Evolutionary conservation across 495 filamentous ascomycete species (phyloP).

Genomic region (Cetradonia linearis): DNA sequence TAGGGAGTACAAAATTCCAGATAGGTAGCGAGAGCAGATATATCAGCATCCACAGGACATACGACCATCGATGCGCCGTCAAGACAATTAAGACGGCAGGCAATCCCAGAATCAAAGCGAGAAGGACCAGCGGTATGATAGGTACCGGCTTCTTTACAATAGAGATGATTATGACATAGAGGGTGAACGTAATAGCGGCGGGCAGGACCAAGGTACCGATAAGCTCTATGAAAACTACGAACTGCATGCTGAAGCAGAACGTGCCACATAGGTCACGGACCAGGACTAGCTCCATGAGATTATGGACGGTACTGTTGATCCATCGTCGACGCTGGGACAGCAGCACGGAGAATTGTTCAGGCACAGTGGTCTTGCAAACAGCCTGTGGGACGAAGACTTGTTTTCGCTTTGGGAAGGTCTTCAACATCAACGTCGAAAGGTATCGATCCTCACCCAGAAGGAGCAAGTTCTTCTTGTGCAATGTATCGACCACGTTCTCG

Average conservation of each 20-base stretch:
- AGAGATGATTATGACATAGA: constrained; percentile 87
- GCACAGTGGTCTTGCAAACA: constrained; percentile 96
- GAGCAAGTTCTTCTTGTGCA: constrained; percentile 96
- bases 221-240: constrained; percentile 92
- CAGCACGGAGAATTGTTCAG: constrained; percentile 83
- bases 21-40: constrained; percentile 89
- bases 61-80: constrained; percentile 89
- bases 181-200: constrained; percentile 90
- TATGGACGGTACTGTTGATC: constrained; percentile 99
- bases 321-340: constrained; percentile 90
- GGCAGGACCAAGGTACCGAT: constrained; percentile 90
- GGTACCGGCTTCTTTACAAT: constrained; percentile 77
- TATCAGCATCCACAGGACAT: constrained; percentile 94
- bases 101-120: constrained; percentile 86
- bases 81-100: constrained; percentile 89
- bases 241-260: constrained; percentile 99
- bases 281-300: constrained; percentile 92
- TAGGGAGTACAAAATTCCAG: constrained; percentile 95
- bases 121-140: constrained; percentile 80
- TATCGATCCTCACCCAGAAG: constrained; percentile 97
- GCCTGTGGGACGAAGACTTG: constrained; percentile 98
- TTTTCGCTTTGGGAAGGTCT: constrained; percentile 98
- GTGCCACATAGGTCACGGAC: constrained; percentile 96
- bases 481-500: constrained; percentile 96
- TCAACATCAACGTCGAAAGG: constrained; percentile 91